Percentiles rank a stretch among this genome's conserved stretches.
Conservation (phyloP, 2,329 filamentous ascomycete genomes). For the Alternaria solani region DNA sequence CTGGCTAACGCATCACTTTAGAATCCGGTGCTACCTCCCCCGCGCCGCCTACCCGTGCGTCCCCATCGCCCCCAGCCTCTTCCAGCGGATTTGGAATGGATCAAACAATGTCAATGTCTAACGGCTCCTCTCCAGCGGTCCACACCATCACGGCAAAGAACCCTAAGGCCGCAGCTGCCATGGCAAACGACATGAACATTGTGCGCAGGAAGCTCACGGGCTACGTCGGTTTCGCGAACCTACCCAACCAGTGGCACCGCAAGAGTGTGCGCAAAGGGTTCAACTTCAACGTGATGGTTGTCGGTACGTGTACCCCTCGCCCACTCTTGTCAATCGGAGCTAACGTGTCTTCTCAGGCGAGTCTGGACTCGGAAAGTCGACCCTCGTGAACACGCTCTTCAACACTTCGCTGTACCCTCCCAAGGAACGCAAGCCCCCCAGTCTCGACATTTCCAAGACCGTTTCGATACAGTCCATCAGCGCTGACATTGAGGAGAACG, state of each 20-base stretch:
- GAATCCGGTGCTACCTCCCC: conserved; percentile 55
- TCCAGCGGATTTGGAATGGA: conserved; percentile 65
- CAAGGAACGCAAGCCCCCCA: conserved; percentile 97
- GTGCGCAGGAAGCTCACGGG: conserved; percentile 97
- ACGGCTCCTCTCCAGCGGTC: conserved; percentile 55
- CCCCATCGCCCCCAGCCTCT: conserved; percentile 55
- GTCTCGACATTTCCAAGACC: conserved; percentile 94
- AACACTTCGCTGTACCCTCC: conserved; percentile 99
- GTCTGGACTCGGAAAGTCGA: conserved; percentile 98
- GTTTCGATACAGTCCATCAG: conserved; percentile 64
- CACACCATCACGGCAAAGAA: conserved; percentile 72
- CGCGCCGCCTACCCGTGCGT: conserved; percentile 56
- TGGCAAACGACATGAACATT: conserved; percentile 77
- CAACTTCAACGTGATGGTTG: conserved; percentile 99
- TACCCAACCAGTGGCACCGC: conserved; percentile 99
- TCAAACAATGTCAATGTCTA: conserved; percentile 64
- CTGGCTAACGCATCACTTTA: conserved; percentile 43
- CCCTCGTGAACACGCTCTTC: conserved; percentile 98
- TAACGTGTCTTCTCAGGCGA: conserved; percentile 71
- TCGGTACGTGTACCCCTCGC: conserved; percentile 72
- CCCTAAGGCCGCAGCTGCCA: conserved; percentile 64
- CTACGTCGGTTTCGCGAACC: conserved; percentile 97
- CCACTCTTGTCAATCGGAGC: conserved; percentile 5
- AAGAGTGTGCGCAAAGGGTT: conserved; percentile 99
- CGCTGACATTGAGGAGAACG: conserved; percentile 89